phyloP scores from a whole-genome alignment of 2,329 filamentous ascomycete genomes.

The Fonsecaea monophora region DNA sequence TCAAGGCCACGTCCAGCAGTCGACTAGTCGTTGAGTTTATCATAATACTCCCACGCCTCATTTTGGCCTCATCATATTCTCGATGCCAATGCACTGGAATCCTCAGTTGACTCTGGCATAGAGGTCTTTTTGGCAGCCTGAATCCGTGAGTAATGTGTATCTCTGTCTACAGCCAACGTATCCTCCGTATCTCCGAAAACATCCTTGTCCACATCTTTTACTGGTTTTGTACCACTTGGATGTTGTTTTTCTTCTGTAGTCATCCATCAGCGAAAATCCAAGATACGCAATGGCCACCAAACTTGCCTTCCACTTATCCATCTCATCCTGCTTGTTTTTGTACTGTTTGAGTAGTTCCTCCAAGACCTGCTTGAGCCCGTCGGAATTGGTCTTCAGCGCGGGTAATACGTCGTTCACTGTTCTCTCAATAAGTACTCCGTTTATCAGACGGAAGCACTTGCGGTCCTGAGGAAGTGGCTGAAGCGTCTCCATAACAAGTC shows the following conservation, averaged over 20 bases:
- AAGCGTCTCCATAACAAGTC: conserved; percentile 92
- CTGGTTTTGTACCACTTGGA: conserved; percentile 55
- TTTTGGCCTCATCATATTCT: not conserved
- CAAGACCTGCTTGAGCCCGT: conserved; percentile 90
- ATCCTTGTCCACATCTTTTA: not conserved
- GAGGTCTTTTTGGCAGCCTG: not conserved
- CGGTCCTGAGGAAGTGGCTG: conserved; percentile 80
- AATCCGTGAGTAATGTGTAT: not conserved
- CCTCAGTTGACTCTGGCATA: not conserved
- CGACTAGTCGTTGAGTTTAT: not conserved
- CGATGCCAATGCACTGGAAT: not conserved
- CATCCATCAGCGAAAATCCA: conserved; percentile 11
- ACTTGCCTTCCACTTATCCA: conserved; percentile 97
- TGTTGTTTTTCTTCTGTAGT: conserved; percentile 56
- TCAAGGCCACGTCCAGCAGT: not conserved
- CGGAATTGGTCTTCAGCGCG: conserved; percentile 88
- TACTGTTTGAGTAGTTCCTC: conserved; percentile 97
- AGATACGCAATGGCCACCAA: not conserved
- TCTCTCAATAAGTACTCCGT: conserved; percentile 91
- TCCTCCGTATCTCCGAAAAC: not conserved
- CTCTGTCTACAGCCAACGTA: not conserved
- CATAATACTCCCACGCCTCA: not conserved
- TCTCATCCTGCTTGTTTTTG: conserved; percentile 89
- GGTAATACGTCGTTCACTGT: conserved; percentile 93
- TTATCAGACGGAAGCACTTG: conserved; percentile 99